Base-by-base conservation (phyloP, 164 flowering plant genomes). In the Liquidambar formosana region DNA sequence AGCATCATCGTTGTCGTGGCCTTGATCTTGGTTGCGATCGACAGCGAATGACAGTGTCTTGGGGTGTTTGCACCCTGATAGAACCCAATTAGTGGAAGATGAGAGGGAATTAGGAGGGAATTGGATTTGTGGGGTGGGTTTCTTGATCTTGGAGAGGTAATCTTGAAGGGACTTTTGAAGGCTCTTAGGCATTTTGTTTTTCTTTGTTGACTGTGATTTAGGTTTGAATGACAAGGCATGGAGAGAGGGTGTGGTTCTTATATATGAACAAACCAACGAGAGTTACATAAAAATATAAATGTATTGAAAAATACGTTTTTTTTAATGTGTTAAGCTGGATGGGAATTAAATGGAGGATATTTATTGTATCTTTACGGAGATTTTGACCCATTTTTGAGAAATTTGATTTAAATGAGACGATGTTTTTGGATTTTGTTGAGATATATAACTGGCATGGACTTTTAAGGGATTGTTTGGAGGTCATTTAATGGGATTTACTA, bases 61-160 rank as follows among this genome's bases (percentile, higher is more conserved):
- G 12, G 95, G 81, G 80, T 83, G 82, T 51, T 77, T 83, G 82
- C 95, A 93, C 0, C 86, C 85, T 4, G 80, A 67, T 18, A 86
- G 77, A 18, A 88, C 58, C 84, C 85, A 71, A 4, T 61, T 75
- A 10, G 79, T 78, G 43, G 89, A 69, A 10, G 76, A 71, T 1
- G 83, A 70, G 19, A 78, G 38, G 0, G 75, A 68, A 2, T 68
- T 56, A 14, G 66, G 19, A 25, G 73, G 73, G 47, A 63, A 54
- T 11, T 67, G 81, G 27, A 69, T 3, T 12, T 68, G 47, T 60
- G 69, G 68, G 27, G 77, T n/a, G 8, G 71, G 70, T 59, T 59
- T 82, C 65, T 81, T 89, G 75, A 88, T 76, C 82, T 86, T 93
- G 68, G 80, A 72, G 70, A 93, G 72, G 70, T 75, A 83, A 22